These are phyloP conservation scores for Phialophora tarda DNA, from an alignment of 2,329 filamentous ascomycete genomes.

Conservation along the genomic window DNA sequence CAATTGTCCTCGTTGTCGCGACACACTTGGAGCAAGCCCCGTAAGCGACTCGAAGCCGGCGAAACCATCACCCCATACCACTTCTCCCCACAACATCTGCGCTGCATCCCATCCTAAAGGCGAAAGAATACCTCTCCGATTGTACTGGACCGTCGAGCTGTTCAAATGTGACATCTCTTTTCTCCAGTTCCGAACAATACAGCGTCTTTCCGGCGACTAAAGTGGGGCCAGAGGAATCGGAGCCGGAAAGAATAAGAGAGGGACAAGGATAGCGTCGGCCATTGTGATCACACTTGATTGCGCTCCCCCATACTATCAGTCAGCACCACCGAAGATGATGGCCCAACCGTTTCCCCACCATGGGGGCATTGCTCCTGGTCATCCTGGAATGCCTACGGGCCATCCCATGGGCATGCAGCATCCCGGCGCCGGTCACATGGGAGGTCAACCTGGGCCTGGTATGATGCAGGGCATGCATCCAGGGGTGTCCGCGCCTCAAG, in stretches of 20 bases:
- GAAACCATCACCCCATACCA: conserved; percentile 8
- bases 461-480: conserved; percentile 66
- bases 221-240: conserved; percentile 34
- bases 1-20: conserved; percentile 26
- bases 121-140: conserved; percentile 1
- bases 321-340: conserved; percentile 57
- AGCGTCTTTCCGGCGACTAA: conserved; percentile 24
- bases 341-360: conserved; percentile 63
- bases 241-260: conserved; percentile 27
- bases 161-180: conserved; percentile 30
- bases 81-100: conserved; percentile 1
- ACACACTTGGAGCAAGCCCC: conserved; percentile 30
- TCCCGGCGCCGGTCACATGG: conserved; percentile 62
- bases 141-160: background rate
- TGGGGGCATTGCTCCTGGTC: conserved; percentile 60
- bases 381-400: conserved; percentile 63
- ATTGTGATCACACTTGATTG: conserved; percentile 14
- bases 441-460: conserved; percentile 52
- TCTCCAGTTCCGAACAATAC: conserved; percentile 20
- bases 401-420: conserved; percentile 66
- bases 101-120: conserved; percentile 1
- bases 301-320: conserved; percentile 1
- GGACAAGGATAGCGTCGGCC: conserved; percentile 6
- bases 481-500: conserved; percentile 65
- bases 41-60: conserved; percentile 19